Base-by-base conservation (phyloP, 2,329 filamentous ascomycete genomes). In the Dactylellina cionopaga region DNA sequence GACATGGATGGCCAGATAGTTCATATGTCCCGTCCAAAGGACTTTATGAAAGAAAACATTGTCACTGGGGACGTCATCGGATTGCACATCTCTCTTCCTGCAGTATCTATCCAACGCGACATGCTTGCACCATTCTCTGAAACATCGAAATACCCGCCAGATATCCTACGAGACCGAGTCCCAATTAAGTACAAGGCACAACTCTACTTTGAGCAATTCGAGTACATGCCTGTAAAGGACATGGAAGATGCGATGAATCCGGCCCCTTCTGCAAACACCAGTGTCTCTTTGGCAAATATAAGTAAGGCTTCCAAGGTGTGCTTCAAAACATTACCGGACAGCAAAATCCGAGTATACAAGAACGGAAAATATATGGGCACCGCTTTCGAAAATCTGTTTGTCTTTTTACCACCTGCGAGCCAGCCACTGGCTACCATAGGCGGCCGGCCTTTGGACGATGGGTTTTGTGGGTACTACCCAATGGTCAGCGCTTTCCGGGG, bases 381-480 rank as follows among this genome's bases (percentile, higher is more conserved):
- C 0, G 88, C 94, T 0, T 99, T 96, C 79, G 90, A 90, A 64
- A 88, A 96, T 75, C 86, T 99, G 0, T 86, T 97, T 24, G 89
- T 92, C 2, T 99, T 99, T 81, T 83, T 99, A 0, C 95, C 95
- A 0, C 94, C 93, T 0, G 93, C 95, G 0, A 96, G 92, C 3
- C 88, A 88, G 72, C 89, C 90, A 3, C 86, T 88, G 70, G 82
- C 85, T 4, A 88, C 90, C 75, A 85, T 90, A 41, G 92, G 91
- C 10, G 92, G 91, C 15, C 85, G 95, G 52, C 90, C 95, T 74
- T 88, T 96, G 74, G 95, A 99, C 78, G 95, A 99, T 78, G 95
- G 94, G 33, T 91, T 95, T 85, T 86, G 97, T 1, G 96, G 95
- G 9, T 99, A 99, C 81, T 96, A 96, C 78, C 95, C 95, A 1